Base-by-base conservation (phyloP, 2,329 filamentous ascomycete genomes). In the Colletotrichum australisinense region DNA sequence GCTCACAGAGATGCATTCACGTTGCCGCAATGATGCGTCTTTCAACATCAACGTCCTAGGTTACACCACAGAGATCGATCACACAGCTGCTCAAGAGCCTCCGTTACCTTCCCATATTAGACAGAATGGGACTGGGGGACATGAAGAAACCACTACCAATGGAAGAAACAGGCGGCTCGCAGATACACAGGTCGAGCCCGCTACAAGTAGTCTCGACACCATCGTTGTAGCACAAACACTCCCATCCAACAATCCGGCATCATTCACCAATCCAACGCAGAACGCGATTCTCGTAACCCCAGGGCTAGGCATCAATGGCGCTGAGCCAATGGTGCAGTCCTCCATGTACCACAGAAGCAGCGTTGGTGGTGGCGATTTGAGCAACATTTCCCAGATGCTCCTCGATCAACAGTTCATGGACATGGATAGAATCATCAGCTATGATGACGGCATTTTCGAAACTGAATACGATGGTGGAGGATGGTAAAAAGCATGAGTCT, bases 341-440 rank as follows among this genome's bases (percentile, higher is more conserved):
- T 35, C 62, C 5, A 52, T 58, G 12, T 72, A 68, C 19, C 65
- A 69, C 59, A 55, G 70, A 26, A 35, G 59, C 1, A 68, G 55
- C 12, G 53, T 49, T 5, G 60, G 63, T 16, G 65, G 32, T 4
- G 78, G 76, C 12, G 77, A 79, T n/a, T 63, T 78, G 30, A 74
- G 75, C 68, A 8, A 56, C 0, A 83, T 83, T 2, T 81, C 79
- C 0, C 79, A 79, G 1, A 77, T 78, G 26, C 63, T 82, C 0
- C 78, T 81, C 74, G 76, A 82, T 4, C 79, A 82, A 16, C 65
- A 76, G 0, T 82, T 82, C n/a, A 76, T 81, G 72, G 78, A 80
- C 1, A 64, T 82, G 59, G 81, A 83, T 12, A 68, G 81, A 0
- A 75, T 83, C 0, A 83, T 83, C 2, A 81, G 79, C 16, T 81